Evolutionary conservation across 257 asterid species (phyloP).

Genomic region (Ilex aquifolium): DNA sequence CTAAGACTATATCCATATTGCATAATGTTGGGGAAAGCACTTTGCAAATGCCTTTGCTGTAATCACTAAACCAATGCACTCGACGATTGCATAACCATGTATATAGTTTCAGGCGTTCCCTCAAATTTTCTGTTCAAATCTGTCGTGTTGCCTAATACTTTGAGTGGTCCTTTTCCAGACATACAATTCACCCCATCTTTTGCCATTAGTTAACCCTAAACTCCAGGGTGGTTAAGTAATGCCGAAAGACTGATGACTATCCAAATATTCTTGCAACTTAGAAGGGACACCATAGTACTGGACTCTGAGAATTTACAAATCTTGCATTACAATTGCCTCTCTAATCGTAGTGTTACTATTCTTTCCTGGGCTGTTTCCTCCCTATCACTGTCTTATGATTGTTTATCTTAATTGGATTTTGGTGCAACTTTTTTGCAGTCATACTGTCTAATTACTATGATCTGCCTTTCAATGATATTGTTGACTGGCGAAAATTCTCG

Average conservation of each 20-base stretch:
- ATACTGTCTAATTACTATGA: conserved; percentile 90
- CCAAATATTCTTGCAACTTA: too few species aligned
- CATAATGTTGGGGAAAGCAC: neutral
- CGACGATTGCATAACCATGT: neutral
- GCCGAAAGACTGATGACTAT: too few species aligned
- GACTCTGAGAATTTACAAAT: too few species aligned
- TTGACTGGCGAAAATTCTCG: conserved; percentile 77
- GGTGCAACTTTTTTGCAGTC: conserved; percentile 50
- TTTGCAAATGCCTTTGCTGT: neutral
- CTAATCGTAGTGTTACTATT: neutral
- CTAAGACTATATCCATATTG: neutral
- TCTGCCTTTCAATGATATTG: conserved; percentile 87
- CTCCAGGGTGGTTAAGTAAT: too few species aligned
- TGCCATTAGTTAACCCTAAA: too few species aligned
- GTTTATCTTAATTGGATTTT: neutral
- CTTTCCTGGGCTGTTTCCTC: neutral
- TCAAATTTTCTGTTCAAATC: too few species aligned
- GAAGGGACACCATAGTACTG: too few species aligned
- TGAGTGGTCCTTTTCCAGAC: too few species aligned
- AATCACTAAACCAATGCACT: neutral
- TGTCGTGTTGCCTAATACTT: too few species aligned
- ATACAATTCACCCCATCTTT: too few species aligned
- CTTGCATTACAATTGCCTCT: neutral
- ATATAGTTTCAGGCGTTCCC: too few species aligned
- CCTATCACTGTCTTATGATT: conserved; percentile 5